Evolutionary conservation across 2,329 filamentous ascomycete species (phyloP).

Genomic region (Acrodontium crateriforme): DNA sequence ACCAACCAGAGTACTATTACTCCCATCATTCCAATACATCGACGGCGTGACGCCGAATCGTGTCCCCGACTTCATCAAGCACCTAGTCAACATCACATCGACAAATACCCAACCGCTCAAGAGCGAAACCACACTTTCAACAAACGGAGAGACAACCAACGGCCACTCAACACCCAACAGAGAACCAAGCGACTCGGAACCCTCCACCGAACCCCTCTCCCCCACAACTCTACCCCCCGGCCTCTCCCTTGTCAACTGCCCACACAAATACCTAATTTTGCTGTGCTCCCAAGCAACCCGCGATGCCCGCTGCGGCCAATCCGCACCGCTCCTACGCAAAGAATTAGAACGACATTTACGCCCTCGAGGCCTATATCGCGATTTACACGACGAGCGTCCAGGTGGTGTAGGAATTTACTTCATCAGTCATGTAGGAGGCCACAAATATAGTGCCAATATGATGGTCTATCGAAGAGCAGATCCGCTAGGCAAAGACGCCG

Average conservation of each 20-base stretch:
- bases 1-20: constrained; percentile 67
- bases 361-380: constrained; percentile 69
- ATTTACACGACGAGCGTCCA: constrained; percentile 74
- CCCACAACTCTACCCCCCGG: constrained; percentile 16
- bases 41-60: constrained; percentile 68
- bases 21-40: constrained; percentile 71
- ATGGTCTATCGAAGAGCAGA: constrained; percentile 65
- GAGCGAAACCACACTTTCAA: constrained; percentile 3
- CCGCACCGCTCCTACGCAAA: constrained; percentile 71
- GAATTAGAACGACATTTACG: constrained; percentile 85
- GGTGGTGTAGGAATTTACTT: constrained; percentile 94
- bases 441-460: constrained; percentile 92
- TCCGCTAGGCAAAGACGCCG: constrained; percentile 25
- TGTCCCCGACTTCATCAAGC: constrained; percentile 56
- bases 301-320: constrained; percentile 88
- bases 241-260: constrained; percentile 51
- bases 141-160: constrained; percentile 1
- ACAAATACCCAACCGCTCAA: constrained; percentile 56
- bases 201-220: constrained; percentile 5
- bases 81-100: constrained; percentile 56
- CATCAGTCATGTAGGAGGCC: constrained; percentile 88
- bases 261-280: constrained; percentile 75
- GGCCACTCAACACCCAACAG: constrained; percentile 11
- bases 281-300: constrained; percentile 92
- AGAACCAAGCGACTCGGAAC: constrained; percentile 12